Evolutionary conservation across 2,329 filamentous ascomycete genomes (phyloP), one percentile per base, ranked within the genome.

Genomic region (Epicoccum sorghinum): DNA sequence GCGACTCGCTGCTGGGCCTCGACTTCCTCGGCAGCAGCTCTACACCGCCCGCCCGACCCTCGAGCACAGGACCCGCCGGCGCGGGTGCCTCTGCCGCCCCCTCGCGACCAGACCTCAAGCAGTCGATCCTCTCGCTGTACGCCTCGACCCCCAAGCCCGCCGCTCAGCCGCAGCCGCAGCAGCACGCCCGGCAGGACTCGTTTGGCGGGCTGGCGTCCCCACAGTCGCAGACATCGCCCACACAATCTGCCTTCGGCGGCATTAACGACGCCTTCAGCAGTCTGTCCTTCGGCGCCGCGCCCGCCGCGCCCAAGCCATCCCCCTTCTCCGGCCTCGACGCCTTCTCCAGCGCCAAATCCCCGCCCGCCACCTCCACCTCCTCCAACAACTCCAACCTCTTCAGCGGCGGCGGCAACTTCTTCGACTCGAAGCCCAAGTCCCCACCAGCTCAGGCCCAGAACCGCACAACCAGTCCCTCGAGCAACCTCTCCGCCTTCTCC

Each of bases 121-220:
- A 97, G 75, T 98, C 93, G 2, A 99, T 99, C 57, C 79, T 99
- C 43, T 99, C 95, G 7, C 83, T 99, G 13, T 99, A 99, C 72
- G 91, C 93, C 9, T 89, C 91, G 7, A 86, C 86, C 4, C 89
- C 92, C 1, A 89, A 91, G 69, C 86, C 90, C n/a, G 89, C 90
- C 64, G 62, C 85, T 8, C 77, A 81, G 38, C 78, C 82, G 50
- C 78, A 78, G 50, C 70, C 78, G 33, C 52, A 55, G 41, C 52
- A 77, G 27, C 87, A 89, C 70, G 79, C 80, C 32, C 81, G 83
- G 10, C 82, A 82, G 62, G 70, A 69, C 8, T 75, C 72, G 4
- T 77, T 77, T 38, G 73, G 74, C 35, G 76, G 78, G 8, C 80
- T 84, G 50, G 81, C 82, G 42, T 77, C 75, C 29, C 79, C 82